Evolutionary conservation across 345 rosid species (phyloP).

Genomic region (Eucalyptus tenuipes): DNA sequence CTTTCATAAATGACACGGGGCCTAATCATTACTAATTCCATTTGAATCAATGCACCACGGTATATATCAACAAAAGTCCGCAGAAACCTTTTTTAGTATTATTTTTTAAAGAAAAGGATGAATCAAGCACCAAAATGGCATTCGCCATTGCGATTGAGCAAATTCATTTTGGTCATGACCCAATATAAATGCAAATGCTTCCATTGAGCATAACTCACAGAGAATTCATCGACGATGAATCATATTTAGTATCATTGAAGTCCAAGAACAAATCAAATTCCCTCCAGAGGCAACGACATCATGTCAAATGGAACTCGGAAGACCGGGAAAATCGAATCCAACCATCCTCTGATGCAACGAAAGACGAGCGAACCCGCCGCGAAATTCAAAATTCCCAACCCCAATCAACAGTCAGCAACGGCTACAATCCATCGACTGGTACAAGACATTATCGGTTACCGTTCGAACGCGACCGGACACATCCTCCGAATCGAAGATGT

Average conservation of each 20-base stretch:
- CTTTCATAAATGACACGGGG: not conserved
- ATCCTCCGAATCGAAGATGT: not conserved
- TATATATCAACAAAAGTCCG: not conserved
- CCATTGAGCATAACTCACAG: not conserved
- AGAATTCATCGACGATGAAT: fast-evolving
- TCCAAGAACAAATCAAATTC: not conserved
- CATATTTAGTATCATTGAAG: not conserved
- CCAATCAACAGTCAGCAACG: fast-evolving
- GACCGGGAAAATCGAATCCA: not conserved
- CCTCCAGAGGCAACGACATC: fast-evolving
- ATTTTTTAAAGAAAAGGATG: not conserved
- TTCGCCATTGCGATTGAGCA: not conserved
- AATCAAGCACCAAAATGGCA: not conserved
- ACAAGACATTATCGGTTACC: not conserved
- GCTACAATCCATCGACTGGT: not conserved
- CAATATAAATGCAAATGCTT: not conserved
- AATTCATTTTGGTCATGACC: not conserved
- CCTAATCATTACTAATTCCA: not conserved
- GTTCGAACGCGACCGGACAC: not conserved
- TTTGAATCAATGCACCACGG: not conserved
- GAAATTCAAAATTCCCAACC: no score
- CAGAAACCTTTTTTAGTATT: not conserved
- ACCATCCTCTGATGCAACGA: not conserved
- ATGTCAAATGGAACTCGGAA: fast-evolving
- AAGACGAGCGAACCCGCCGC: fast-evolving